These are phyloP conservation scores for Albizia julibrissin DNA, from an alignment of 306 rosid species.

Conservation along the genomic window DNA sequence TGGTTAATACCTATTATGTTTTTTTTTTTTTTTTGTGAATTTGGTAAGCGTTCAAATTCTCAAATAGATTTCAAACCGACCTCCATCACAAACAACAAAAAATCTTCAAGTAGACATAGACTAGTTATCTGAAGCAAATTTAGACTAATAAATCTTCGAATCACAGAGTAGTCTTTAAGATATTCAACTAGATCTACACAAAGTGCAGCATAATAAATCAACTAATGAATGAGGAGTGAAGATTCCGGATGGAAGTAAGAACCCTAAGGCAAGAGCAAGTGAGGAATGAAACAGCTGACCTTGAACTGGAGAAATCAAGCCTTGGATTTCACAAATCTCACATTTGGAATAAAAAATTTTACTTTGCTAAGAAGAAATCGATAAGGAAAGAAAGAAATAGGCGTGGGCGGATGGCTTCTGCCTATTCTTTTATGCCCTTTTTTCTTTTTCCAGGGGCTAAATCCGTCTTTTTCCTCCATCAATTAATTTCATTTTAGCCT, in stretches of 20 bases:
- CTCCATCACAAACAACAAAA: background rate
- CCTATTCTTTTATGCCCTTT: too few relatives aligned
- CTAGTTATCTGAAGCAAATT: slow-evolving; percentile 27
- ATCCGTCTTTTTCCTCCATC: too few relatives aligned
- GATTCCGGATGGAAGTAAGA: background rate
- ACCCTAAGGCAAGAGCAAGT: background rate
- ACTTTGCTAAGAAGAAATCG: slow-evolving; percentile 5
- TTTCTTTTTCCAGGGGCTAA: too few relatives aligned
- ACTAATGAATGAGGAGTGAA: background rate
- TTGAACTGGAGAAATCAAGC: slow-evolving; percentile 33
- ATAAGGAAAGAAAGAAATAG: too few relatives aligned
- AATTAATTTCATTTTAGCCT: too few relatives aligned
- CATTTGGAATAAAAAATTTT: background rate
- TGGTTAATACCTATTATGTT: too few relatives aligned
- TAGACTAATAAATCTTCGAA: slow-evolving; percentile 17
- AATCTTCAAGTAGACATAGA: slow-evolving; percentile 5
- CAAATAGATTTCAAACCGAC: too few relatives aligned
- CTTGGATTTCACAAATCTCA: slow-evolving; percentile 39
- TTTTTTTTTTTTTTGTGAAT: too few relatives aligned
- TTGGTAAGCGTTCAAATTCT: too few relatives aligned
- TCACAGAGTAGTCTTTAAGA: background rate
- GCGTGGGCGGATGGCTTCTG: too few relatives aligned
- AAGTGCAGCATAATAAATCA: background rate
- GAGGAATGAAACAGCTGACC: slow-evolving; percentile 54
- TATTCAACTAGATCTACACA: slow-evolving; percentile 57